These are phyloP conservation scores for Rhodotorula sp. DNA, from an alignment of 1,284 basidiomycete species.

Conservation along the genomic window DNA sequence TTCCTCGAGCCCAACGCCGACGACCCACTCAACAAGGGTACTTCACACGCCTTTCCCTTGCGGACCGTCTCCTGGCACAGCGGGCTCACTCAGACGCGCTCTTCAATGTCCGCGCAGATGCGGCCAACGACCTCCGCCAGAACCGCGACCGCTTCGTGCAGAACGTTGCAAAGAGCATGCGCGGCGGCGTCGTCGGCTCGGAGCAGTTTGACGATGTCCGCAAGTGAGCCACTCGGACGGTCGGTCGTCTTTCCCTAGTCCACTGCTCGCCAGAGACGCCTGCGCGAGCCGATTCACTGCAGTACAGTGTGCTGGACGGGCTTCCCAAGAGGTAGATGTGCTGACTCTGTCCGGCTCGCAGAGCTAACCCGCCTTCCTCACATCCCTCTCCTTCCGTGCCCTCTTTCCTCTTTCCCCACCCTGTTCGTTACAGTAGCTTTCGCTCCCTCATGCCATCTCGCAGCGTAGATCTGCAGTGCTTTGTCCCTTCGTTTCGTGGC, in stretches of 20 bases:
- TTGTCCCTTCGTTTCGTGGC: background rate
- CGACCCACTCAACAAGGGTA: conserved; percentile 97
- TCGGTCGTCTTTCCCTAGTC: too few relatives aligned
- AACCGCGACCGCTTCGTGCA: conserved; percentile 75
- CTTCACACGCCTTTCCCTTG: too few relatives aligned
- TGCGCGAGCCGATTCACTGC: too few relatives aligned
- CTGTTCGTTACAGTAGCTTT: conserved; percentile 5
- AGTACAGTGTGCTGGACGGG: too few relatives aligned
- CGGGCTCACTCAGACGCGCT: background rate
- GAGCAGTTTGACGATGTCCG: conserved; percentile 75
- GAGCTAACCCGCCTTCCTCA: too few relatives aligned
- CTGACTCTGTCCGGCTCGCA: too few relatives aligned
- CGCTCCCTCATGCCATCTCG: background rate
- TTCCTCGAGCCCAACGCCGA: conserved; percentile 99
- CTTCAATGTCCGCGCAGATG: conserved; percentile 64
- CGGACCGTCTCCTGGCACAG: background rate
- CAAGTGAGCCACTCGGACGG: background rate
- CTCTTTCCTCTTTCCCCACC: background rate
- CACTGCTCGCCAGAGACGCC: too few relatives aligned
- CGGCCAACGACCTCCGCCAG: conserved; percentile 86
- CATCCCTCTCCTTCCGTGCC: background rate
- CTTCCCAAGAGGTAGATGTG: too few relatives aligned
- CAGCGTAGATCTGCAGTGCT: background rate
- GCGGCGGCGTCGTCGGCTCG: conserved; percentile 72
- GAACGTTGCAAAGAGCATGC: conserved; percentile 83